These are phyloP conservation scores for Saturnispora hagleri DNA, from an alignment of 805 yeast genomes.

Conservation along the genomic window DNA sequence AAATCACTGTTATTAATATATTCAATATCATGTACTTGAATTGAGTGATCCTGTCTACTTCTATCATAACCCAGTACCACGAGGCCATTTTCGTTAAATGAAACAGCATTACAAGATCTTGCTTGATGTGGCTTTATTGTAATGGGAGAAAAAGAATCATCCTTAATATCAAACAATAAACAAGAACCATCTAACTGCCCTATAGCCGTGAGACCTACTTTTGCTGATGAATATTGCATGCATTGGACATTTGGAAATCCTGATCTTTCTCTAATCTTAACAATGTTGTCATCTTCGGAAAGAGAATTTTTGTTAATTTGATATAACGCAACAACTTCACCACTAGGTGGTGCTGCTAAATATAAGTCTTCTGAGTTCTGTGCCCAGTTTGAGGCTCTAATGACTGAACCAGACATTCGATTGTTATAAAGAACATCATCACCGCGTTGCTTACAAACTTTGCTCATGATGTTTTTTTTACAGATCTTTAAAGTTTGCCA, in stretches of 20 bases:
- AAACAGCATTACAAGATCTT: constrained; percentile 66
- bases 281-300: constrained; percentile 41
- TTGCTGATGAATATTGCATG: constrained; percentile 47
- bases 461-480: not conserved
- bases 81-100: constrained; percentile 56
- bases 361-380: constrained; percentile 44
- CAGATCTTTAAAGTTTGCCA: not conserved
- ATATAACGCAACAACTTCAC: constrained; percentile 69
- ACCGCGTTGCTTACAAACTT: not conserved
- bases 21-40: constrained; percentile 68
- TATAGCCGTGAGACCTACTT: constrained; percentile 55
- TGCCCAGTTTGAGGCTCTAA: constrained; percentile 56
- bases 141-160: constrained; percentile 20
- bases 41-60: constrained; percentile 63
- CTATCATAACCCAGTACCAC: constrained; percentile 76
- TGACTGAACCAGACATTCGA: constrained; percentile 49
- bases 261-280: constrained; percentile 41
- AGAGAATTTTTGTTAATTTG: constrained; percentile 36
- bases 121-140: constrained; percentile 52
- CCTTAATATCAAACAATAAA: constrained; percentile 49
- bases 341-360: constrained; percentile 63
- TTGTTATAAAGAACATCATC: not conserved
- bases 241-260: constrained; percentile 67
- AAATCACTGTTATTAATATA: constrained; percentile 36
- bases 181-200: constrained; percentile 69